Evolutionary conservation across 2,329 filamentous ascomycete genomes (phyloP).

Genomic region (Aureobasidium subglaciale): DNA sequence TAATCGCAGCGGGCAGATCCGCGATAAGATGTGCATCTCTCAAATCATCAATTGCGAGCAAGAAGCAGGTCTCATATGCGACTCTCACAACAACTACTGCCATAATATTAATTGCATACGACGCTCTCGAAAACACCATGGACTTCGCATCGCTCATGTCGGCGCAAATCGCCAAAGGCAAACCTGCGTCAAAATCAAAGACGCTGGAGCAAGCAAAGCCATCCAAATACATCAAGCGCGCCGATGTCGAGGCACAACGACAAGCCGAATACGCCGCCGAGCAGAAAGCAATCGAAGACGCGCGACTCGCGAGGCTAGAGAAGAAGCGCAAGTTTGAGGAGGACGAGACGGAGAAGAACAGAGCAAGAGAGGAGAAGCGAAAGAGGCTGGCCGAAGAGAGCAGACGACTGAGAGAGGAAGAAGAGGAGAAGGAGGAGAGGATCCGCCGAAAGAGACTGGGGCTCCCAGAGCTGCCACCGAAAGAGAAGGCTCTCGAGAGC

Average conservation of each 20-base stretch:
- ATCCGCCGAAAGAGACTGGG: conserved; percentile 69
- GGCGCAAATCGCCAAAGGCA: conserved; percentile 81
- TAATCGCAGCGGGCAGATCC: conserved; percentile 5
- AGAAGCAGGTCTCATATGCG: neutral
- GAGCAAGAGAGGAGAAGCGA: conserved; percentile 72
- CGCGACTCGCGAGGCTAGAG: conserved; percentile 60
- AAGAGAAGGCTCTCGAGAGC: conserved; percentile 39
- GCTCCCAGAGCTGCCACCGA: conserved; percentile 61
- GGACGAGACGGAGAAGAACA: conserved; percentile 65
- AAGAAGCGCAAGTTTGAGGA: conserved; percentile 88
- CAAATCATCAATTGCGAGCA: neutral
- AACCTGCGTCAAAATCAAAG: conserved; percentile 40
- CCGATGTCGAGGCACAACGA: conserved; percentile 77
- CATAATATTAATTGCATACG: neutral
- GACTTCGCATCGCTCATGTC: conserved; percentile 94
- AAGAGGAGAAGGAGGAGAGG: conserved; percentile 66
- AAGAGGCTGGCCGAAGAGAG: conserved; percentile 75
- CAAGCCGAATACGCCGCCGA: conserved; percentile 73
- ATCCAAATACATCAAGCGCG: conserved; percentile 78
- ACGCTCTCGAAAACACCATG: conserved; percentile 49
- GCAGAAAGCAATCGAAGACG: conserved; percentile 65
- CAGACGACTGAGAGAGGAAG: conserved; percentile 58
- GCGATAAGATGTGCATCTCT: conserved; percentile 2
- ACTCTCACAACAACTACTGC: neutral
- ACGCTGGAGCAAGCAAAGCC: conserved; percentile 29